Base-by-base conservation (phyloP, 2,329 filamentous ascomycete species). In the Trichophyton benhamiae region DNA sequence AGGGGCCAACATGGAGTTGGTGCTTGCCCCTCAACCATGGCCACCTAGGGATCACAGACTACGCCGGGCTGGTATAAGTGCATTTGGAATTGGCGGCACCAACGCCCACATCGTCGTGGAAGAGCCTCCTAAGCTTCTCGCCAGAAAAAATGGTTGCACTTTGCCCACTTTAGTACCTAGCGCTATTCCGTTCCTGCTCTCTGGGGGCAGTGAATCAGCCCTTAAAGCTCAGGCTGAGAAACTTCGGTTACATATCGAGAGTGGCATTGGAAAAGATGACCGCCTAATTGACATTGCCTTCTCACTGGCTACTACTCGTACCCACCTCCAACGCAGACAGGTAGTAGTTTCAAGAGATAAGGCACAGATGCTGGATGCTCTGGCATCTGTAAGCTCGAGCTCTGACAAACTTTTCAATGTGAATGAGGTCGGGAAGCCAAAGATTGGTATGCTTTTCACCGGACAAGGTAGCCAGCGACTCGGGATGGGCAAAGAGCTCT, bases 401-500 rank as follows among this genome's bases (percentile, higher is more conserved):
- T 57, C 36, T 2, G 17, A 15, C 9, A 41, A 36, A 17, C 8
- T 30, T 4, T n/a, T 57, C 27, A 57, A 57, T 57, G 53, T 3
- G 17, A 57, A 57, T 33, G 53, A 57, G 20, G 7, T n/a, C 53
- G 53, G 53, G 3, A 57, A 57, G 53, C 25, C 53, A 57, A 57
- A 20, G 6, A 5, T 57, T 7, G 53, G 53, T n/a, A 41, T 57
- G 3, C 49, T 76, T 11, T 78, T 78, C 61, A 75, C 72, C 6
- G 76, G 76, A 1, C 76, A 78, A 61, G 76, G 76, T 4, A 72
- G 69, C 42, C 75, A 77, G 62, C 67, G 69, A 53, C 62, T 68
- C 15, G 67, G 66, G 8, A 78, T 77, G 76, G 75, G 76, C 1
- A 77, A 77, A 74, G 71, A 72, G n/a, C 65, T 77, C n/a, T 77